phyloP scores from a whole-genome alignment of 306 rosid species.

The Sesbania bispinosa region DNA sequence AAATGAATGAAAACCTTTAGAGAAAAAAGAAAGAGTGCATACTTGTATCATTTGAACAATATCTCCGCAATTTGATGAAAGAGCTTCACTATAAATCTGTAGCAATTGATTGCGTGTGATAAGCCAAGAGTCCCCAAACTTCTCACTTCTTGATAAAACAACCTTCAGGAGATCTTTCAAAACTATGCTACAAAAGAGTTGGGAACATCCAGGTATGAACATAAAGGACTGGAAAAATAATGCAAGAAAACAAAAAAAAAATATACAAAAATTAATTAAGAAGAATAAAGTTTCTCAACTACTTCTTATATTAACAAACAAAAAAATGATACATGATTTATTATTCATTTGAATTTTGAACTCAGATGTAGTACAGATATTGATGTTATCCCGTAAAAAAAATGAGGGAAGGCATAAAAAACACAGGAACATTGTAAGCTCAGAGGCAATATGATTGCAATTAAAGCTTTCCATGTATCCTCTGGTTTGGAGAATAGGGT shows the following conservation, averaged over 20 bases:
- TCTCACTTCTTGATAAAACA: slow-evolving; percentile 49
- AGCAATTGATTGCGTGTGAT: slow-evolving; percentile 60
- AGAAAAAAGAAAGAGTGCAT: slow-evolving; percentile 25
- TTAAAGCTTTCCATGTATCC: slow-evolving; percentile 11
- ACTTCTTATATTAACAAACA: background rate
- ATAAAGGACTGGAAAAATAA: slow-evolving; percentile 23
- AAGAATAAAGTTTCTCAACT: slow-evolving; percentile 2
- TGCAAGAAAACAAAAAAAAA: background rate
- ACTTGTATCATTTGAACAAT: slow-evolving; percentile 80
- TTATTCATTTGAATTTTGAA: slow-evolving; percentile 15
- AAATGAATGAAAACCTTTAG: slow-evolving; percentile 3
- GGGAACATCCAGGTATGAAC: slow-evolving; percentile 30
- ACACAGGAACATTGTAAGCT: background rate
- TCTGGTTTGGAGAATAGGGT: slow-evolving; percentile 8
- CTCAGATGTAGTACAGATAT: background rate
- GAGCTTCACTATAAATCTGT: slow-evolving; percentile 62
- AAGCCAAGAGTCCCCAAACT: slow-evolving; percentile 63
- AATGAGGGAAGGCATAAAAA: background rate
- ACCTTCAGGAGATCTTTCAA: slow-evolving; percentile 80
- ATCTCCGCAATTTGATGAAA: slow-evolving; percentile 70
- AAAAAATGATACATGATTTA: slow-evolving; percentile 14
- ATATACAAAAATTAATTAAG: background rate
- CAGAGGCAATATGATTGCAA: background rate
- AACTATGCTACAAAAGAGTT: slow-evolving; percentile 62
- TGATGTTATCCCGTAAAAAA: slow-evolving; percentile 20